Evolutionary conservation across 331 rosid species (phyloP), one percentile per base, ranked within the genome.

Genomic region (Dryas integrifolia): DNA sequence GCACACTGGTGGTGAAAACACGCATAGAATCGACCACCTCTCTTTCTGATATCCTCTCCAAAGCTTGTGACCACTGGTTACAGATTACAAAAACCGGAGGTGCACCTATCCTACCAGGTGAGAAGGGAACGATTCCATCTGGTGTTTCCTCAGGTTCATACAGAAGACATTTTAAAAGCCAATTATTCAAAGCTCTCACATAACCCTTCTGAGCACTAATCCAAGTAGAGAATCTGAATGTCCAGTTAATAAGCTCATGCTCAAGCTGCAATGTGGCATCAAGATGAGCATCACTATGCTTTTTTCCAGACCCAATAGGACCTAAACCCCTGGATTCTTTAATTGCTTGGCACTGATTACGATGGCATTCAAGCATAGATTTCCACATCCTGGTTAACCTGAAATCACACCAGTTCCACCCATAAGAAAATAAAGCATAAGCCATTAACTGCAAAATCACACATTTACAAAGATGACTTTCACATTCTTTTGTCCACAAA

Each of bases 311-410:
- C 76, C 94, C 96, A 53, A 88, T 74, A 4, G 86, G 77, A 75
- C 91, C 94, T 72, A 90, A 81, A 52, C 88, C 88, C 82, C 89
- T 82, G 45, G 98, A 92, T 82, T 92, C 98, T 86, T 84, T 87
- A 64, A 95, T 86, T 38, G 86, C 96, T 88, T 82, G 86, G 69
- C 87, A 81, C 82, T 95, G 99, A 51, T 39, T 85, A 61, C 59
- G 92, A 83, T 95, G 99, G 77, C 99, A 95, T 60, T 90, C 97
- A 9, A 88, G 92, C 99, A 95, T 95, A 76, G 84, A 84, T 80
- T 84, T 86, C 99, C 99, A 95, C 98, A 95, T 95, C 86, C 82
- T 73, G 61, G 85, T 76, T 74, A 92, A 86, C 88, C 98, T 95
- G 90, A 81, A 85, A 58, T 38, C 35, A 46, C 38, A 38, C 67